phyloP scores from a whole-genome alignment of 805 yeast species.

The Lachancea dasiensis region DNA sequence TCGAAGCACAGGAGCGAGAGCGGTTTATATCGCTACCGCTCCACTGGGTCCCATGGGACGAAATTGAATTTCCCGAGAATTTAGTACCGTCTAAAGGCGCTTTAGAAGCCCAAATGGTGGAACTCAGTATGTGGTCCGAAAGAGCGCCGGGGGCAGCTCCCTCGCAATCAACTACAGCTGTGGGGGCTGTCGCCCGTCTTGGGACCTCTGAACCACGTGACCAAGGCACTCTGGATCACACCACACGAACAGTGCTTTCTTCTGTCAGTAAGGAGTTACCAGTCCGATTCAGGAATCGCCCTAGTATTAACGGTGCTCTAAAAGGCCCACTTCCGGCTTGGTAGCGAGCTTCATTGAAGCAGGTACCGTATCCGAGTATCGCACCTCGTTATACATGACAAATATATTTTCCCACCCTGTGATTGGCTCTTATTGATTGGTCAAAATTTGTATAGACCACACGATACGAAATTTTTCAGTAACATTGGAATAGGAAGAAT shows the following conservation, averaged over 20 bases:
- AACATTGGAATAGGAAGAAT: neutral
- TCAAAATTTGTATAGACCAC: too few relatives aligned
- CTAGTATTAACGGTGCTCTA: neutral
- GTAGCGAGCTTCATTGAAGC: neutral
- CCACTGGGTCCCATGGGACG: constrained; percentile 26
- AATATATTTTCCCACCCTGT: constrained; percentile 4
- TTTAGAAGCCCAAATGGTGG: constrained; percentile 1
- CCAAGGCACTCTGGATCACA: too few relatives aligned
- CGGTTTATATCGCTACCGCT: constrained; percentile 25
- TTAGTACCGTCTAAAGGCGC: neutral
- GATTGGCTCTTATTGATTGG: constrained; percentile 7
- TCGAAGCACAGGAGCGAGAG: constrained; percentile 22
- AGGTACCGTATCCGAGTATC: neutral
- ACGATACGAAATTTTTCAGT: too few relatives aligned
- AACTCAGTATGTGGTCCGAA: constrained; percentile 1
- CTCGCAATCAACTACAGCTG: too few relatives aligned
- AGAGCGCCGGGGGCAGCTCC: neutral
- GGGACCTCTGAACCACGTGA: too few relatives aligned
- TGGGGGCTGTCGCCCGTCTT: too few relatives aligned
- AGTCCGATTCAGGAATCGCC: constrained; percentile 1
- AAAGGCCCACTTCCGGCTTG: constrained; percentile 3
- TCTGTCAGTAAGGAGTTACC: too few relatives aligned
- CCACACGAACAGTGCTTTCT: too few relatives aligned
- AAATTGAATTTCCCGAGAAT: constrained; percentile 5
- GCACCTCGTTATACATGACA: neutral